Conservation (phyloP, 495 filamentous ascomycete genomes). For the Aspergillus egyptiacus region DNA sequence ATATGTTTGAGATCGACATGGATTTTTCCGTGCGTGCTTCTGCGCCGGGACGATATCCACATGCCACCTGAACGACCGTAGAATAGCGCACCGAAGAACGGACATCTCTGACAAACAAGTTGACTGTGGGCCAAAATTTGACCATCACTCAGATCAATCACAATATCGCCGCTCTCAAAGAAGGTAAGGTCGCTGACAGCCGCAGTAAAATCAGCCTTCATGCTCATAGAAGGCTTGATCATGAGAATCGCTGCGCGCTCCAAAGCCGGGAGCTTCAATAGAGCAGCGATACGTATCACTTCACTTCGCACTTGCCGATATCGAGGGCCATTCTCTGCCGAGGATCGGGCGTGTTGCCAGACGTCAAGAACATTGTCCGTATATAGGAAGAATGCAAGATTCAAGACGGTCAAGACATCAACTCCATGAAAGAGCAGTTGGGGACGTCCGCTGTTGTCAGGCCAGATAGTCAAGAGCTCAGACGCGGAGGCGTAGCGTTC, state of each 20-base stretch:
- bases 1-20: conserved; percentile 82
- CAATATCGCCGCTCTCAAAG: conserved; percentile 67
- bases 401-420: conserved; percentile 70
- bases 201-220: conserved; percentile 60
- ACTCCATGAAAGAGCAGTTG: conserved; percentile 57
- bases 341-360: conserved; percentile 67
- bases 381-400: conserved; percentile 75
- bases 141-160: conserved; percentile 68
- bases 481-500: conserved; percentile 40
- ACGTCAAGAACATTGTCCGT: conserved; percentile 73
- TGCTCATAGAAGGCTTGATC: conserved; percentile 52
- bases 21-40: conserved; percentile 46
- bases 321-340: conserved; percentile 54
- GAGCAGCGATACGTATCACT: conserved; percentile 69
- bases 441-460: conserved; percentile 41
- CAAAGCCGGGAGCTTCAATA: conserved; percentile 58
- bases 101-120: conserved; percentile 76
- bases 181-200: conserved; percentile 63
- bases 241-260: conserved; percentile 73
- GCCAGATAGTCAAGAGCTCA: conserved; percentile 57
- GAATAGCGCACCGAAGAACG: conserved; percentile 89
- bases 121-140: conserved; percentile 64
- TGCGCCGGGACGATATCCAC: conserved; percentile 71
- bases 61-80: conserved; percentile 73
- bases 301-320: conserved; percentile 76